A percentile compares a stretch with the other conserved stretches of the same genome.
Conservation (phyloP, 148 eudicot genomes). For the Hydrangea macrophylla region DNA sequence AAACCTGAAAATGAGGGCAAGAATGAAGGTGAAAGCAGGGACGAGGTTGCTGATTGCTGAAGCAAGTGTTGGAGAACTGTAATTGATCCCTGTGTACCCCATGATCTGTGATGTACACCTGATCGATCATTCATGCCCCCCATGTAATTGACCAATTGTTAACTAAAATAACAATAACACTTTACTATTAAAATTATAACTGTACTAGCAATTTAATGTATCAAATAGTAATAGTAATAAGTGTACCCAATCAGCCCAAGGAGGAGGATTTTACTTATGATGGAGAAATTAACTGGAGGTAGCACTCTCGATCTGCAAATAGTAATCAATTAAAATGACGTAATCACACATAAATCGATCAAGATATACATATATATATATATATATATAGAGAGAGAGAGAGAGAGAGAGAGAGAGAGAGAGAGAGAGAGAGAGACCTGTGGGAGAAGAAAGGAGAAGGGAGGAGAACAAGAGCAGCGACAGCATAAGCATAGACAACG, state of each 20-base stretch:
- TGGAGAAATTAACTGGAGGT: conserved; percentile 40
- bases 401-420: conserved; percentile 2
- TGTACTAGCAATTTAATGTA: neutral
- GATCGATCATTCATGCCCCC: neutral
- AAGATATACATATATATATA: neutral
- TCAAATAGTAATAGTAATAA: neutral
- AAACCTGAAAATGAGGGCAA: conserved; percentile 58
- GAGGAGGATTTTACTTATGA: conserved; percentile 29
- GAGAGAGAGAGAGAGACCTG: conserved; percentile 20
- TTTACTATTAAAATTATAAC: neutral
- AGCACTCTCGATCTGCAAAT: conserved; percentile 36
- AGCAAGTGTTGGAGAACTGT: conserved; percentile 54
- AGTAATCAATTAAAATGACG: neutral
- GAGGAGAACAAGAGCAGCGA: conserved; percentile 48
- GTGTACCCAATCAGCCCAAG: conserved; percentile 44
- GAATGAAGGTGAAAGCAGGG: conserved; percentile 56
- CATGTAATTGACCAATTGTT: neutral
- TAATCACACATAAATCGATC: neutral
- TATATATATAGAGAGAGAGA: neutral
- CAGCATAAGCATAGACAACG: conserved; percentile 42
- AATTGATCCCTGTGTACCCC: conserved; percentile 54
- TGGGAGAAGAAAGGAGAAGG: conserved; percentile 50
- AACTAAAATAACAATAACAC: neutral
- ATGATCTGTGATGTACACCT: conserved; percentile 47
- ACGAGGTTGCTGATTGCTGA: conserved; percentile 62